These are phyloP conservation scores for Sphaerulina populicola DNA, from an alignment of 2,329 filamentous ascomycete species.

Conservation along the genomic window DNA sequence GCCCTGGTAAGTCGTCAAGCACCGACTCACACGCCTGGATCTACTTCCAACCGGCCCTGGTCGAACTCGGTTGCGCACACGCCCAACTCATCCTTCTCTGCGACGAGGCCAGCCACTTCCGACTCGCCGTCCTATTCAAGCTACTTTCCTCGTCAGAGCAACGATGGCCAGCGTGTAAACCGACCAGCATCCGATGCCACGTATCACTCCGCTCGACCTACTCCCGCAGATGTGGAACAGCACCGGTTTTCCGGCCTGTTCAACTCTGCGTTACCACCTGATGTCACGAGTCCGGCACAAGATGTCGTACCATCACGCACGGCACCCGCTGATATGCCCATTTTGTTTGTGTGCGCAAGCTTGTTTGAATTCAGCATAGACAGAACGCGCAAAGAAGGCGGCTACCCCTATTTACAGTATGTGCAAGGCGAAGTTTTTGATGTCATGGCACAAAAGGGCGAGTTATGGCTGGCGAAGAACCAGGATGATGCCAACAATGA, in stretches of 20 bases:
- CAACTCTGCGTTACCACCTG: conserved; percentile 30
- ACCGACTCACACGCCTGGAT: conserved; percentile 35
- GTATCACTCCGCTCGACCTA: conserved; percentile 28
- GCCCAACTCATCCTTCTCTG: conserved; percentile 41
- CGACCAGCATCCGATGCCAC: conserved; percentile 29
- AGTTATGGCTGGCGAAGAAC: conserved; percentile 95
- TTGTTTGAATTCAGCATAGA: conserved; percentile 97
- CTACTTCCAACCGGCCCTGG: conserved; percentile 26
- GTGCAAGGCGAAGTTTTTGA: conserved; percentile 70
- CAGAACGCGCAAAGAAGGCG: conserved; percentile 80
- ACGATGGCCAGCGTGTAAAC: conserved; percentile 19
- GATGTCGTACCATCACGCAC: conserved; percentile 11
- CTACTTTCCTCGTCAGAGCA: conserved; percentile 23
- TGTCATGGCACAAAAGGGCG: conserved; percentile 88
- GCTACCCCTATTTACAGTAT: conserved; percentile 93
- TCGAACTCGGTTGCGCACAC: conserved; percentile 35
- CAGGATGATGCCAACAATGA: conserved; percentile 75
- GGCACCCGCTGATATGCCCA: conserved; percentile 32
- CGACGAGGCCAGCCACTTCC: conserved; percentile 31
- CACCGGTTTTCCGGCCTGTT: conserved; percentile 29
- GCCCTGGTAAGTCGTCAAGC: conserved; percentile 42
- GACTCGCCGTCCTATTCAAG: conserved; percentile 21
- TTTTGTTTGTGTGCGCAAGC: conserved; percentile 85
- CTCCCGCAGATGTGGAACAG: conserved; percentile 16
- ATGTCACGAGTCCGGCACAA: conserved; percentile 11